These are phyloP conservation scores for Trametes villosa DNA, from an alignment of 768 basidiomycete genomes.

Conservation along the genomic window DNA sequence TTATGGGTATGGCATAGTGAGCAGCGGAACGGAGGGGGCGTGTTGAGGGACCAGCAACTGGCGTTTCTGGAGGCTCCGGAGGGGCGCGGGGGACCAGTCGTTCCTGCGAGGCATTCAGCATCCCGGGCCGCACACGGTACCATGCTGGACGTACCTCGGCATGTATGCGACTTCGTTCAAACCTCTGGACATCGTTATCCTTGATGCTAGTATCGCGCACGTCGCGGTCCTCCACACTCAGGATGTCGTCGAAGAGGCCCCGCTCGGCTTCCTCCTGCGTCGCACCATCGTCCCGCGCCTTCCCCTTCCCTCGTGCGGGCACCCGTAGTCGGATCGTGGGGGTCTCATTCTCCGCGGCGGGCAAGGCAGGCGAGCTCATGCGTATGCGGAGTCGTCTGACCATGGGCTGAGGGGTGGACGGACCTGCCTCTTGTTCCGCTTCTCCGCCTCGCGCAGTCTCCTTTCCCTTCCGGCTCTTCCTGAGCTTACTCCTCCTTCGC, in stretches of 20 bases:
- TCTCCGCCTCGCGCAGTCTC: slow-evolving; percentile 20
- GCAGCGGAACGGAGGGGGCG: slow-evolving; percentile 66
- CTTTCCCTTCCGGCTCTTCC: slow-evolving; percentile 33
- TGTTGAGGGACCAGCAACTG: slow-evolving; percentile 59
- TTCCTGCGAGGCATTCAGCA: slow-evolving; percentile 18
- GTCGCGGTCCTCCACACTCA: slow-evolving; percentile 71
- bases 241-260: slow-evolving; percentile 85
- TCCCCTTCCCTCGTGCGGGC: slow-evolving; percentile 66
- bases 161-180: slow-evolving; percentile 68
- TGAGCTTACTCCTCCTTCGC: slow-evolving; percentile 38
- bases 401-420: slow-evolving; percentile 16
- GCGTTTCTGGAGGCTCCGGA: slow-evolving; percentile 41
- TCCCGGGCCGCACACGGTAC: not conserved
- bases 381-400: slow-evolving; percentile 53
- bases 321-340: slow-evolving; percentile 57
- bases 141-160: slow-evolving; percentile 65
- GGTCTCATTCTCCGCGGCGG: slow-evolving; percentile 19
- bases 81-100: slow-evolving; percentile 43
- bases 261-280: slow-evolving; percentile 54
- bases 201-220: slow-evolving; percentile 67
- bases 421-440: slow-evolving; percentile 29
- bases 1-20: slow-evolving; percentile 42
- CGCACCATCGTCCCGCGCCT: slow-evolving; percentile 56
- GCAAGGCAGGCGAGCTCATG: slow-evolving; percentile 42
- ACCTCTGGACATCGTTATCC: slow-evolving; percentile 64